phyloP scores from a whole-genome alignment of 441 rosid genomes.

The Erodium trifolium region DNA sequence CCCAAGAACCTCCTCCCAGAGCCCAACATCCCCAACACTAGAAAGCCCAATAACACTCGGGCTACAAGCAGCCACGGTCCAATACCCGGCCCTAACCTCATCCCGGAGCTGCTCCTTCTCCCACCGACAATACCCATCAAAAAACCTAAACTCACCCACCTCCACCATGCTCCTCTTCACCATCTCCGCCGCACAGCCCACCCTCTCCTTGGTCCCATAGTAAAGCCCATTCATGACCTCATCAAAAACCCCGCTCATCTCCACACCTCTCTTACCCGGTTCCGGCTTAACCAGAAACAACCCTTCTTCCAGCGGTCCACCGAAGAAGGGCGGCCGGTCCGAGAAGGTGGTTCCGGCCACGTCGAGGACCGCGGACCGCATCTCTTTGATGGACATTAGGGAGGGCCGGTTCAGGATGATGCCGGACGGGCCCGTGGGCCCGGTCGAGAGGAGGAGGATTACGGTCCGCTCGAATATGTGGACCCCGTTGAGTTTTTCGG shows the following conservation, averaged over 20 bases:
- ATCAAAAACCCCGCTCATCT: slow-evolving; percentile 45
- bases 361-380: slow-evolving; percentile 40
- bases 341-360: slow-evolving; percentile 43
- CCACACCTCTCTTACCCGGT: slow-evolving; percentile 25
- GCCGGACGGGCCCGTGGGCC: slow-evolving; percentile 64
- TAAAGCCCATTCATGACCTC: slow-evolving; percentile 69
- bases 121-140: slow-evolving; percentile 85
- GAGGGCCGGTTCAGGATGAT: slow-evolving; percentile 87
- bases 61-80: slow-evolving; percentile 77
- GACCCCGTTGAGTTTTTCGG: slow-evolving; percentile 79
- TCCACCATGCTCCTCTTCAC: slow-evolving; percentile 63
- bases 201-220: slow-evolving; percentile 67
- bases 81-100: slow-evolving; percentile 65
- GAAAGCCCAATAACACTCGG: slow-evolving; percentile 51
- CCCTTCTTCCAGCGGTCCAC: slow-evolving; percentile 82
- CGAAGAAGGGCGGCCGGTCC: slow-evolving; percentile 60
- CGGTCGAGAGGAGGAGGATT: slow-evolving; percentile 58
- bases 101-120: slow-evolving; percentile 57
- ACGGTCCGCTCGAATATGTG: slow-evolving; percentile 88
- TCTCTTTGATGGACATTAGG: slow-evolving; percentile 85
- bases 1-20: slow-evolving; percentile 65
- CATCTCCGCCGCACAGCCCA: slow-evolving; percentile 80
- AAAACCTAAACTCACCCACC: slow-evolving; percentile 65
- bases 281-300: slow-evolving; percentile 56
- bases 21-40: slow-evolving; percentile 33